phyloP scores from a whole-genome alignment of 805 yeast genomes.

The Vanderwaltozyma yarrowii region DNA sequence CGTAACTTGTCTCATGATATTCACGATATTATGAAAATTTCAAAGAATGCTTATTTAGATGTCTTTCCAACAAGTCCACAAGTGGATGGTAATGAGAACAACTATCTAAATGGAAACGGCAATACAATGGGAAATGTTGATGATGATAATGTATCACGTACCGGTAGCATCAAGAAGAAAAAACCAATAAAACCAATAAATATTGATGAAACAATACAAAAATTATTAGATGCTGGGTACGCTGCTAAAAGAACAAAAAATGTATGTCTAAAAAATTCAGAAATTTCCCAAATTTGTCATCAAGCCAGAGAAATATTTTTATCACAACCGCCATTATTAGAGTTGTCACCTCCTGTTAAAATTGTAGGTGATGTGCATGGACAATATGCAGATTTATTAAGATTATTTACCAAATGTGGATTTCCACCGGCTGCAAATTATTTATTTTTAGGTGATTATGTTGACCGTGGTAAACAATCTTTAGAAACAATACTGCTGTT shows the following conservation, averaged over 20 bases:
- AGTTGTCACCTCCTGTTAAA: slow-evolving; percentile 70
- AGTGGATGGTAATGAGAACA: not conserved
- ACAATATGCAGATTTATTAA: slow-evolving; percentile 80
- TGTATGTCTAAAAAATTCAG: slow-evolving; percentile 76
- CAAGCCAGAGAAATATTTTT: slow-evolving; percentile 82
- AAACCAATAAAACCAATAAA: slow-evolving; percentile 32
- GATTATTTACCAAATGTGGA: slow-evolving; percentile 90
- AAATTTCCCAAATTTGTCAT: slow-evolving; percentile 76
- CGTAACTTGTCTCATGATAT: not conserved
- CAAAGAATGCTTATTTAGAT: slow-evolving; percentile 3
- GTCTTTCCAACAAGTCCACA: slow-evolving; percentile 1
- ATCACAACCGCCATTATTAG: slow-evolving; percentile 81
- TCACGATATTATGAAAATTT: slow-evolving; percentile 1
- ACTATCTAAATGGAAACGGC: not conserved
- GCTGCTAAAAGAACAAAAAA: slow-evolving; percentile 84
- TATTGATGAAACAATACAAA: slow-evolving; percentile 80
- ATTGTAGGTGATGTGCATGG: slow-evolving; percentile 94
- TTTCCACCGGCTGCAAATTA: slow-evolving; percentile 92
- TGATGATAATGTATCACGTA: slow-evolving; percentile 1
- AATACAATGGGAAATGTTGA: slow-evolving; percentile 1
- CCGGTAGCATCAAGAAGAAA: slow-evolving; percentile 9
- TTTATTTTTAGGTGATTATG: slow-evolving; percentile 89
- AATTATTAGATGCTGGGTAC: slow-evolving; percentile 89
- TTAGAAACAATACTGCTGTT: slow-evolving; percentile 80
- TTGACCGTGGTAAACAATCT: slow-evolving; percentile 94